Evolutionary conservation across 1,139 yeast species (phyloP).

Genomic region (Kodamaea alishanica): DNA sequence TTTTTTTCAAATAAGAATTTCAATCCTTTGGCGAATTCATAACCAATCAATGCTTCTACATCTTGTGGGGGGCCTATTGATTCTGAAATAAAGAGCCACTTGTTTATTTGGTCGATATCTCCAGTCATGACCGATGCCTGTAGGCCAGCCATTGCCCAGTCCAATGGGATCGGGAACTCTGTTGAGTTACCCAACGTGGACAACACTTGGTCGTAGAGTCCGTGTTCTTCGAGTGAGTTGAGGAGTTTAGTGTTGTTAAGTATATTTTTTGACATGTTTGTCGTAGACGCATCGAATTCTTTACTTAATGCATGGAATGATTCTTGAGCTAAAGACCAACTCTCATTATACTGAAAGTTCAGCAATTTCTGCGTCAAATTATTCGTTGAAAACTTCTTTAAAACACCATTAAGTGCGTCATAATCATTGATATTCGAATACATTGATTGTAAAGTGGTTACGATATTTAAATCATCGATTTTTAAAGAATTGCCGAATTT

Average conservation of each 20-base stretch:
- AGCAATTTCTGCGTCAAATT: constrained; percentile 68
- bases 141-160: constrained; percentile 65
- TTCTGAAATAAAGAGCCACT: constrained; percentile 50
- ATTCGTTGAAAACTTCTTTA: constrained; percentile 68
- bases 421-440: constrained; percentile 86
- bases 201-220: constrained; percentile 40
- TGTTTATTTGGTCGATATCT: constrained; percentile 44
- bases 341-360: constrained; percentile 80
- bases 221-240: constrained; percentile 40
- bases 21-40: constrained; percentile 63
- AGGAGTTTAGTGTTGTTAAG: constrained; percentile 35
- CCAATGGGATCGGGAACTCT: constrained; percentile 34
- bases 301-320: constrained; percentile 70
- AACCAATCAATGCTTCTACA: constrained; percentile 55
- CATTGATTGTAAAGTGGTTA: constrained; percentile 63
- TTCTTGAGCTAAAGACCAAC: constrained; percentile 85
- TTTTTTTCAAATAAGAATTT: constrained; percentile 37
- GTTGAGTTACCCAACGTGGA: constrained; percentile 28
- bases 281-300: constrained; percentile 3
- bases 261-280: constrained; percentile 20
- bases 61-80: constrained; percentile 42
- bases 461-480: constrained; percentile 37
- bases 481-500: constrained; percentile 29
- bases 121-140: constrained; percentile 74
- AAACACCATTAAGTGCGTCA: constrained; percentile 85